Evolutionary conservation across 768 basidiomycete species (phyloP).

Genomic region (Tricholoma sp.): DNA sequence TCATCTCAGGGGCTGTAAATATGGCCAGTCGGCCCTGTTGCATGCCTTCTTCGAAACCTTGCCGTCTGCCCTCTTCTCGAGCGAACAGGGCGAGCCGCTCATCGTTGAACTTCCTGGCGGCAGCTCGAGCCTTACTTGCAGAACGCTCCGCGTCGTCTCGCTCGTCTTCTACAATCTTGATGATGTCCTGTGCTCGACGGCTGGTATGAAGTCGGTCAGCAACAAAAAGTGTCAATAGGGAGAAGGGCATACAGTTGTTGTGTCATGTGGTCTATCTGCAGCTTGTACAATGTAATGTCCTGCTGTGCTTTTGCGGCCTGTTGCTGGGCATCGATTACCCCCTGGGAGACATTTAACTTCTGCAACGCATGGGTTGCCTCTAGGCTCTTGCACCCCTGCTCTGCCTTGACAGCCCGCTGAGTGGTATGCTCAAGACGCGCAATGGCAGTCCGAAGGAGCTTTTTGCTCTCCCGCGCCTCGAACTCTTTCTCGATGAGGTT

Average conservation of each 20-base stretch:
- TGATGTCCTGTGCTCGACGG: constrained; percentile 19
- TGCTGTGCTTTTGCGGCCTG: constrained; percentile 21
- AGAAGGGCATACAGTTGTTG: constrained; percentile 23
- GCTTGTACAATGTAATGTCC: constrained; percentile 20
- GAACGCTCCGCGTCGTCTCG: constrained; percentile 28
- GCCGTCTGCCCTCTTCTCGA: constrained; percentile 47
- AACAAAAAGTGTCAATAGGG: background rate
- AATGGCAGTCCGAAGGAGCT: constrained; percentile 22
- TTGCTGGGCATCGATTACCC: constrained; percentile 23
- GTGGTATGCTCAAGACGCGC: constrained; percentile 20
- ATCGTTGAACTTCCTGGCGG: constrained; percentile 50
- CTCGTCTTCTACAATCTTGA: constrained; percentile 24
- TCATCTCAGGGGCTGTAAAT: background rate
- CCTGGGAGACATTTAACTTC: constrained; percentile 21
- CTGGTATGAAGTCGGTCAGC: constrained; percentile 8
- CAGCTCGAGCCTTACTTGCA: constrained; percentile 38
- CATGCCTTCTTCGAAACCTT: constrained; percentile 43
- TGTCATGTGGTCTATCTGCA: constrained; percentile 22
- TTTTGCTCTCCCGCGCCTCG: constrained; percentile 22
- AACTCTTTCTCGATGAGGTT: constrained; percentile 22
- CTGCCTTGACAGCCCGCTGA: constrained; percentile 12
- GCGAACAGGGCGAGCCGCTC: constrained; percentile 47
- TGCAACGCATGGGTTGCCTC: constrained; percentile 20
- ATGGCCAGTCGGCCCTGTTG: constrained; percentile 37
- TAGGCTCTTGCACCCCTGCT: constrained; percentile 9